These are phyloP conservation scores for Luffa aegyptiaca DNA, from an alignment of 306 rosid species.

Conservation along the genomic window DNA sequence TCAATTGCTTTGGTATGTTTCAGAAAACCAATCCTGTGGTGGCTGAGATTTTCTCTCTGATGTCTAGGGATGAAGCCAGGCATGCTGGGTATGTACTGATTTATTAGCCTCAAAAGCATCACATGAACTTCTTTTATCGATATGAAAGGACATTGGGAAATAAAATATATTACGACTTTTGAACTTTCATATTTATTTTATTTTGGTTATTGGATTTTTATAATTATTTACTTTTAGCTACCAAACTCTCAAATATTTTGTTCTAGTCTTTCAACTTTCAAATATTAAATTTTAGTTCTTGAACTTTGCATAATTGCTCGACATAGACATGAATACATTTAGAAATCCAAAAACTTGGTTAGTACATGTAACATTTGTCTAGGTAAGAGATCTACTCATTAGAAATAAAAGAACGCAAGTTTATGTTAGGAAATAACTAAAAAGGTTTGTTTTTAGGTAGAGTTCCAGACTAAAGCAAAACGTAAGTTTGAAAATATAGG, in stretches of 20 bases:
- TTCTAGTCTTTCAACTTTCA: background rate
- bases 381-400: background rate
- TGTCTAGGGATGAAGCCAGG: slow-evolving; percentile 99
- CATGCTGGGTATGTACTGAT: slow-evolving; percentile 76
- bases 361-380: background rate
- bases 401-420: background rate
- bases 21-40: slow-evolving; percentile 99
- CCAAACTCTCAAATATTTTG: no score
- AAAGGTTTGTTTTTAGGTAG: background rate
- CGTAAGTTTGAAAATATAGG: background rate
- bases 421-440: background rate
- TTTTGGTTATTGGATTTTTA: no score
- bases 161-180: background rate
- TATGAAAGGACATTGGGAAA: background rate
- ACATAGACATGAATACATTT: background rate
- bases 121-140: background rate
- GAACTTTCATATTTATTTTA: background rate
- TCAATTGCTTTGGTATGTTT: slow-evolving; percentile 16
- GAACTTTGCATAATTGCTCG: background rate
- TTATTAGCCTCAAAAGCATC: background rate
- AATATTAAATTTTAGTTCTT: background rate
- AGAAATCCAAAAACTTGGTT: background rate
- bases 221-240: no score
- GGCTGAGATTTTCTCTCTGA: slow-evolving; percentile 98
- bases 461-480: background rate